A percentile compares a stretch with the other conserved stretches of the same genome.
phyloP scores from a whole-genome alignment of 2,329 filamentous ascomycete genomes.

The Bipolaris bicolor region DNA sequence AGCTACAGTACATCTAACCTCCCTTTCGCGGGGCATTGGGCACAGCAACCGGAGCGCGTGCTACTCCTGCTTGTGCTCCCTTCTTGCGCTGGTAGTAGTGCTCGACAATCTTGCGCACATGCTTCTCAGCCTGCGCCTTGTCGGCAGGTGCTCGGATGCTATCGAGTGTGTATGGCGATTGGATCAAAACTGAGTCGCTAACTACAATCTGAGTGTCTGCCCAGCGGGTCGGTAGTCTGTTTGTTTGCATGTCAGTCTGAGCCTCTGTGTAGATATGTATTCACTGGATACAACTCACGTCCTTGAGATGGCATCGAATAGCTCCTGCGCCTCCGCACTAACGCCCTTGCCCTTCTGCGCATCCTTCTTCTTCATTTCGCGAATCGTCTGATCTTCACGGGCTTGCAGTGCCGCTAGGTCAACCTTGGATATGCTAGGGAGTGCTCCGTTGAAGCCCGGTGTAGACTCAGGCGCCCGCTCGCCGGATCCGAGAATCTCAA shows the following conservation, averaged over 20 bases:
- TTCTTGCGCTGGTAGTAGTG: constrained; percentile 54
- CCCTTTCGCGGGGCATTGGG: constrained; percentile 42
- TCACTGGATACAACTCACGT: constrained; percentile 51
- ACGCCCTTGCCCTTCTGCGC: constrained; percentile 66
- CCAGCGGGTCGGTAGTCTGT: constrained; percentile 63
- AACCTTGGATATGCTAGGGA: constrained; percentile 57
- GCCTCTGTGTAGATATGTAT: not conserved
- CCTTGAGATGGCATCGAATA: constrained; percentile 66
- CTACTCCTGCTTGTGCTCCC: constrained; percentile 23
- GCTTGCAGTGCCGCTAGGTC: constrained; percentile 61
- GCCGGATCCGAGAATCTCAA: constrained; percentile 57
- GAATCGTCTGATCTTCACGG: constrained; percentile 62
- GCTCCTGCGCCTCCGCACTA: constrained; percentile 65
- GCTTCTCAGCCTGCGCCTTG: constrained; percentile 51
- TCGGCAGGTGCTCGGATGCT: constrained; percentile 57
- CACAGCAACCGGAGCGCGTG: constrained; percentile 37
- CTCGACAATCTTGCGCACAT: constrained; percentile 56
- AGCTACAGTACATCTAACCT: constrained; percentile 13
- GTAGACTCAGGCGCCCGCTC: constrained; percentile 44
- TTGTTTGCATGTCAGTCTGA: constrained; percentile 12
- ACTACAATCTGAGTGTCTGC: constrained; percentile 64
- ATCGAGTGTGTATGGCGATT: constrained; percentile 63
- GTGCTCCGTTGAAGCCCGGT: constrained; percentile 53
- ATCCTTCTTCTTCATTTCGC: constrained; percentile 63
- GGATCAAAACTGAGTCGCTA: constrained; percentile 65